Evolutionary conservation across 1,284 basidiomycete genomes (phyloP).

Genomic region (Cutaneotrichosporon sp.): DNA sequence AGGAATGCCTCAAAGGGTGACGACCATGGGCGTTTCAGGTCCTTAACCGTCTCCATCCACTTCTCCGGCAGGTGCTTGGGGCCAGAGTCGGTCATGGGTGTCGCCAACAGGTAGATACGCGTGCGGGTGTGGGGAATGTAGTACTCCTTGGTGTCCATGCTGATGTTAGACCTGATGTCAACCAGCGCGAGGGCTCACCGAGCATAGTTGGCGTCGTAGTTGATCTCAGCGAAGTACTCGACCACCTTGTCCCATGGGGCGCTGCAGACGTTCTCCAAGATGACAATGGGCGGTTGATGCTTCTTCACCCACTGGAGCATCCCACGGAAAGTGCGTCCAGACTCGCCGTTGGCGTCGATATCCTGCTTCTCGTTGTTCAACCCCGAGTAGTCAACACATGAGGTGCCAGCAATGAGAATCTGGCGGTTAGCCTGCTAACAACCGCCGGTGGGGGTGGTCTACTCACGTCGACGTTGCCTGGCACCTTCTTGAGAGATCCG

Average conservation of each 20-base stretch:
- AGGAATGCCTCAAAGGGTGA: slow-evolving; percentile 88
- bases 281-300: slow-evolving; percentile 84
- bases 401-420: slow-evolving; percentile 86
- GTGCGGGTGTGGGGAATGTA: slow-evolving; percentile 95
- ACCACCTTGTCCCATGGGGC: slow-evolving; percentile 84
- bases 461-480: slow-evolving; percentile 76
- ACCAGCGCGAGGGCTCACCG: slow-evolving; percentile 49
- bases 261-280: slow-evolving; percentile 89
- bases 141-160: slow-evolving; percentile 86
- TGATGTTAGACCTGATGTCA: slow-evolving; percentile 20
- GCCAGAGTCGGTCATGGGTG: slow-evolving; percentile 20
- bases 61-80: slow-evolving; percentile 60
- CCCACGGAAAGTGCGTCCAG: slow-evolving; percentile 82
- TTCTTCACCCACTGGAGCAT: slow-evolving; percentile 92
- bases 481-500: slow-evolving; percentile 79
- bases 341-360: slow-evolving; percentile 83
- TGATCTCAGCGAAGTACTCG: slow-evolving; percentile 70
- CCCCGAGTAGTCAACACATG: slow-evolving; percentile 94
- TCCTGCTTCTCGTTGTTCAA: slow-evolving; percentile 91
- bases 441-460: no score
- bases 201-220: slow-evolving; percentile 72
- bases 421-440: slow-evolving; percentile 14
- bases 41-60: slow-evolving; percentile 70
- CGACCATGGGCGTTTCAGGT: slow-evolving; percentile 79
- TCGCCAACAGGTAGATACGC: slow-evolving; percentile 80